Conservation (phyloP, 169 alveolate species). For the Pseudocohnilembus persalinus region DNA sequence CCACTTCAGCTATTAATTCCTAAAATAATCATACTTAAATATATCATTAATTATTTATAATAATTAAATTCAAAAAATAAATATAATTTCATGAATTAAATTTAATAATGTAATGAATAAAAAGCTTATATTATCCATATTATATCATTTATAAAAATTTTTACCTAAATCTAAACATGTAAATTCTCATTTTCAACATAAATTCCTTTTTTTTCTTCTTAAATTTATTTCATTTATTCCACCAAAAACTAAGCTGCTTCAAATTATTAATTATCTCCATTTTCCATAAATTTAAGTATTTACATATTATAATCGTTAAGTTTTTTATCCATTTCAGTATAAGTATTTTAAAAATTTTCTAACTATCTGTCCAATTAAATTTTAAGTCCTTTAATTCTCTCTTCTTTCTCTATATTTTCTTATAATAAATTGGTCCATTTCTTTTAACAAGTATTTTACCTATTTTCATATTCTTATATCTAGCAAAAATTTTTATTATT, state of each 20-base stretch:
- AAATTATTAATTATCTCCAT: not conserved
- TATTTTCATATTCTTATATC: constrained; percentile 29
- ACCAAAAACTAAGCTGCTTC: constrained; percentile 28
- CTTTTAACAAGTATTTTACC: constrained; percentile 13
- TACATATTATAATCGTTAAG: constrained; percentile 16
- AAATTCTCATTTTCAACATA: constrained; percentile 19
- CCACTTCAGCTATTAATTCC: constrained; percentile 17
- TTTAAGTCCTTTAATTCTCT: constrained; percentile 18
- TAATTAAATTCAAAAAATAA: too few relatives aligned
- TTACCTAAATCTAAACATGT: constrained; percentile 9
- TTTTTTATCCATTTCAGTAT: constrained; percentile 5
- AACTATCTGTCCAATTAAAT: constrained; percentile 6
- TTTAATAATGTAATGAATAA: too few relatives aligned
- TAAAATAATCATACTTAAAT: too few relatives aligned
- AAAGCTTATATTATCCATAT: too few relatives aligned
- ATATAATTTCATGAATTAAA: too few relatives aligned
- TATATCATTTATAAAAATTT: too few relatives aligned
- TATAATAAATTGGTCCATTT: constrained; percentile 2
- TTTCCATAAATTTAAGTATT: not conserved
- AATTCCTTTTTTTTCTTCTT: constrained; percentile 20
- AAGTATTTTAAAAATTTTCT: constrained; percentile 1
- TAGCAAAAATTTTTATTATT: not conserved
- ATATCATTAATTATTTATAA: too few relatives aligned
- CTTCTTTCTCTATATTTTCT: constrained; percentile 26
- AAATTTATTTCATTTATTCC: not conserved